phyloP scores from a whole-genome alignment of 1,284 basidiomycete species.

The Bjerkandera adusta region DNA sequence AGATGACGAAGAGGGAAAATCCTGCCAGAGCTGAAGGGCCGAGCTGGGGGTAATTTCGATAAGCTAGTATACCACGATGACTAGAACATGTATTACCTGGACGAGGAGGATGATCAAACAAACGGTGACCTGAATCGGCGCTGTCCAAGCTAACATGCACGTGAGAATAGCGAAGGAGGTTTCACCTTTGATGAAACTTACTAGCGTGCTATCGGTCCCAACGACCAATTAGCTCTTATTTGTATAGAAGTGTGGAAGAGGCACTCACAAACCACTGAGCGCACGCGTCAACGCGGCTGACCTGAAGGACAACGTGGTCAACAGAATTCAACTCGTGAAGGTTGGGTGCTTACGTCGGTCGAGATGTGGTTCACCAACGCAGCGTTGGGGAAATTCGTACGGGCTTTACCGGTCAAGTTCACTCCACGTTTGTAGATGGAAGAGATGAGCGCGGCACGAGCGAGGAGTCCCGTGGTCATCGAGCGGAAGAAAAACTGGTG shows the following conservation, averaged over 20 bases:
- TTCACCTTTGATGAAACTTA: constrained; percentile 20
- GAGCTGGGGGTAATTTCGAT: constrained; percentile 42
- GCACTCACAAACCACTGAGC: constrained; percentile 68
- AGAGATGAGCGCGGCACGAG: constrained; percentile 70
- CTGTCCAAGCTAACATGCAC: constrained; percentile 52
- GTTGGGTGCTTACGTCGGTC: constrained; percentile 50
- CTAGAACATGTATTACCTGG: too few species aligned
- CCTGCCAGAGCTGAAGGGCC: constrained; percentile 78
- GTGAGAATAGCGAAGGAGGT: neutral
- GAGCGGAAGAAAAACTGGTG: constrained; percentile 82
- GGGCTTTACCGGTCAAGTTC: constrained; percentile 62
- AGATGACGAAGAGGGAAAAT: constrained; percentile 68
- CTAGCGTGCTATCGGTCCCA: constrained; percentile 40
- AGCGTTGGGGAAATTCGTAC: constrained; percentile 62
- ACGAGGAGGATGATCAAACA: constrained; percentile 62
- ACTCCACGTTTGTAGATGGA: constrained; percentile 77
- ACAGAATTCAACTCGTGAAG: neutral
- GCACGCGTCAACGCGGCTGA: constrained; percentile 55
- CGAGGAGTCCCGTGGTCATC: constrained; percentile 69
- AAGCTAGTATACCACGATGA: constrained; percentile 15
- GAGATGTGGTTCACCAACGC: constrained; percentile 76
- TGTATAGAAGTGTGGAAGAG: constrained; percentile 2
- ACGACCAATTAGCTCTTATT: neutral
- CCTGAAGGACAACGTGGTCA: constrained; percentile 28
- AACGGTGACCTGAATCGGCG: constrained; percentile 63